Evolutionary conservation across 192 early-diverging fungal genomes (phyloP).

Genomic region (Backusella liffmaniae): DNA sequence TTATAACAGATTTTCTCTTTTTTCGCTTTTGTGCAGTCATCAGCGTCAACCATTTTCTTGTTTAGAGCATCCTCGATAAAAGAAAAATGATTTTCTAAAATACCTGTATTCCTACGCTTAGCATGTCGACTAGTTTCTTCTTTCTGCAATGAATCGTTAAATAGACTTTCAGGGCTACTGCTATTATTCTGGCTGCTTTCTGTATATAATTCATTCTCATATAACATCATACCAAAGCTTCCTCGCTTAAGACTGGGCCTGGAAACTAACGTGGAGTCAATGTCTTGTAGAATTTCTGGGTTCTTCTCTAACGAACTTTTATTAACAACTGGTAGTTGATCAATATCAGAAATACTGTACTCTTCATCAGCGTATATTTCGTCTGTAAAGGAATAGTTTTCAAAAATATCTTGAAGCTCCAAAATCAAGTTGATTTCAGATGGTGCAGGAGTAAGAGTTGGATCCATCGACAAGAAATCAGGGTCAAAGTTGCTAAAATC

Average conservation of each 20-base stretch:
- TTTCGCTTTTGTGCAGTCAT: no score
- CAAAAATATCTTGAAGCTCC: conserved; percentile 35
- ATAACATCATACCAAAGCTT: conserved; percentile 35
- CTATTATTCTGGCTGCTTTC: background rate
- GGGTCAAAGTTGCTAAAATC: conserved; percentile 58
- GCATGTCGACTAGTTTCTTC: background rate
- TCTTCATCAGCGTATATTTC: background rate
- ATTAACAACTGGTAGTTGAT: background rate
- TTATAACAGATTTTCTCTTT: background rate
- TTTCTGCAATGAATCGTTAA: background rate
- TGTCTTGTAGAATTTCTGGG: background rate
- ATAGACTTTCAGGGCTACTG: background rate
- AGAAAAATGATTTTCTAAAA: background rate
- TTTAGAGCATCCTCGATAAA: background rate
- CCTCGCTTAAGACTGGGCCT: conserved; percentile 28
- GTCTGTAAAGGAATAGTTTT: conserved; percentile 32
- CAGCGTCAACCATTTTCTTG: background rate
- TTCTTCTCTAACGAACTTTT: background rate
- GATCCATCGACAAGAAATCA: conserved; percentile 47
- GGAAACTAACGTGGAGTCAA: background rate
- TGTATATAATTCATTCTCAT: conserved; percentile 7
- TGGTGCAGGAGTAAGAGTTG: conserved; percentile 32
- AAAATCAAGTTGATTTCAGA: conserved; percentile 22
- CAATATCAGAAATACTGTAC: background rate
- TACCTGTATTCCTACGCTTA: conserved; percentile 14